Conservation (phyloP, 129 eudicot species). For the Chrysanthemum seticuspe region DNA sequence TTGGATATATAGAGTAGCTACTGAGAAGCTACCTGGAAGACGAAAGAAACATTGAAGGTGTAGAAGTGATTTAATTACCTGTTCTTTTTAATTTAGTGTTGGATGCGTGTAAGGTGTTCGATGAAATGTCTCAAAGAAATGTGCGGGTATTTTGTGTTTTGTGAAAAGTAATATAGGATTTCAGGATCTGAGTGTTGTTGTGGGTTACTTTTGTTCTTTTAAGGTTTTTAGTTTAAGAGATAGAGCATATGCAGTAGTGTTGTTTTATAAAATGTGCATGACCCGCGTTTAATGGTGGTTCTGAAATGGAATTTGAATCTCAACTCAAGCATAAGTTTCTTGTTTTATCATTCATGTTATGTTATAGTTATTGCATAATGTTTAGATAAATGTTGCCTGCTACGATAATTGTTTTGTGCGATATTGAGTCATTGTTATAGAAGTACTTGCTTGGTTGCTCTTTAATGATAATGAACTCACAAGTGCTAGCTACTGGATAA, state of each 20-base stretch:
- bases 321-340: not conserved
- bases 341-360: not conserved
- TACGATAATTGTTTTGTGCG: not conserved
- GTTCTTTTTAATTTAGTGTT: not conserved
- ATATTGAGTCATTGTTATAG: not conserved
- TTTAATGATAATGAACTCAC: not conserved
- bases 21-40: slow-evolving; percentile 41
- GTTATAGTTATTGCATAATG: no score
- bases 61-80: not conserved
- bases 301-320: not conserved
- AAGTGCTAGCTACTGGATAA: not conserved
- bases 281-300: not conserved
- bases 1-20: slow-evolving; percentile 42
- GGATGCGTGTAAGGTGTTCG: slow-evolving; percentile 31
- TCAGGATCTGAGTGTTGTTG: not conserved
- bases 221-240: slow-evolving; percentile 7
- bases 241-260: no score
- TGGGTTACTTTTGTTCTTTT: no score
- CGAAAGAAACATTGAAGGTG: slow-evolving; percentile 37
- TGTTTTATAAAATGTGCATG: slow-evolving; percentile 3
- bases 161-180: slow-evolving; percentile 12
- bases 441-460: not conserved
- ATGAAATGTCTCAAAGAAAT: slow-evolving; percentile 32
- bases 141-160: slow-evolving; percentile 17
- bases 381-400: no score